phyloP scores from a whole-genome alignment of 1,284 basidiomycete genomes.

The Cryptococcus hybrid region DNA sequence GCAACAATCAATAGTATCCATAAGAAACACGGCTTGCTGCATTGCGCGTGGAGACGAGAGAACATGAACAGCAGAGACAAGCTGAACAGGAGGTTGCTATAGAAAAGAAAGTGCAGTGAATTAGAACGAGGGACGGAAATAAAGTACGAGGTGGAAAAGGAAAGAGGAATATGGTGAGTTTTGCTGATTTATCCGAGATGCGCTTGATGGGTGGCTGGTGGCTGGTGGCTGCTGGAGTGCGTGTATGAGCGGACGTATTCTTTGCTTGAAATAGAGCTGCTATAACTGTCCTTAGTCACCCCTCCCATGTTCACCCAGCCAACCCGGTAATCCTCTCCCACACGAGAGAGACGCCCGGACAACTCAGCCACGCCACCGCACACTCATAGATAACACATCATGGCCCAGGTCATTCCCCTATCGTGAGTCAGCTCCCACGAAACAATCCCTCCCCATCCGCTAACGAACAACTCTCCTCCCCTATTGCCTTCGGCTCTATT shows the following conservation, averaged over 20 bases:
- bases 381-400: constrained; percentile 12
- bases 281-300: no score
- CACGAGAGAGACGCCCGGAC: neutral
- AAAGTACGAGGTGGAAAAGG: neutral
- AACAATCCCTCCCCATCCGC: neutral
- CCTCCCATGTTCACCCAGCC: neutral
- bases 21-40: no score
- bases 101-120: no score
- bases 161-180: neutral
- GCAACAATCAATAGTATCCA: no score
- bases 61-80: no score
- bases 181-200: no score
- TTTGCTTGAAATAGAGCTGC: neutral
- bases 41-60: no score
- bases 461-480: neutral
- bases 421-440: constrained; percentile 25
- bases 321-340: neutral
- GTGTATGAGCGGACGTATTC: neutral
- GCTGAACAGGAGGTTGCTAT: no score
- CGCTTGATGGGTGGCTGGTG: neutral
- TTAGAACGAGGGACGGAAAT: no score
- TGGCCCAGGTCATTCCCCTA: constrained; percentile 47
- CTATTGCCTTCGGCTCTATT: neutral
- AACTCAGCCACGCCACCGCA: neutral
- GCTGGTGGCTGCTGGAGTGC: neutral